These are phyloP conservation scores for Colletotrichum melonis DNA, from an alignment of 2,329 filamentous ascomycete species.

Conservation along the genomic window DNA sequence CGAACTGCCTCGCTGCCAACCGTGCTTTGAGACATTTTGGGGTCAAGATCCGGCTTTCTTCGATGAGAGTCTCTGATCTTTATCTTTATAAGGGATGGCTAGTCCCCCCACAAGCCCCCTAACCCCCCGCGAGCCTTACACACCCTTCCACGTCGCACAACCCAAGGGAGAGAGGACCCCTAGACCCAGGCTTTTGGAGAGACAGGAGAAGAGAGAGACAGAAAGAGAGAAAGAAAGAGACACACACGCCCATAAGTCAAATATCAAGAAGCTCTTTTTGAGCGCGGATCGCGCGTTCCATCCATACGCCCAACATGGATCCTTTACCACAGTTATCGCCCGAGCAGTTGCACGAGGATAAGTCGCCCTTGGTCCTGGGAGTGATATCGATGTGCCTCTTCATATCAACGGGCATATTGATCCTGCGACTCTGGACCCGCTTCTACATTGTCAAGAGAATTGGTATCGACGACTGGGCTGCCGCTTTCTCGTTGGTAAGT, in stretches of 20 bases:
- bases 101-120: background rate
- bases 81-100: background rate
- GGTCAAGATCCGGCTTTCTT: background rate
- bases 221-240: background rate
- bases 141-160: background rate
- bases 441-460: slow-evolving; percentile 40
- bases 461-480: slow-evolving; percentile 42
- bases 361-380: slow-evolving; percentile 33
- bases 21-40: no score
- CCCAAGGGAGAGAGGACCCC: background rate
- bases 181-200: background rate
- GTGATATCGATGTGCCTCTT: slow-evolving; percentile 37
- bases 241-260: background rate
- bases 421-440: slow-evolving; percentile 41
- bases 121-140: background rate
- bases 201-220: no score
- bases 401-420: slow-evolving; percentile 35
- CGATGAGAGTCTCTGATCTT: background rate
- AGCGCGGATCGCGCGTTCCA: background rate
- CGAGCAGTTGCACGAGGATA: slow-evolving; percentile 26
- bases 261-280: no score
- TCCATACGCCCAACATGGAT: slow-evolving; percentile 5
- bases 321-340: slow-evolving; percentile 14
- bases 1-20: no score
- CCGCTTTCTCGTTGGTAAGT: slow-evolving; percentile 40